Evolutionary conservation across 352 stramenopile genomes (phyloP), one percentile per base, ranked within the genome.

Genomic region (Globisporangium megalacanthum): DNA sequence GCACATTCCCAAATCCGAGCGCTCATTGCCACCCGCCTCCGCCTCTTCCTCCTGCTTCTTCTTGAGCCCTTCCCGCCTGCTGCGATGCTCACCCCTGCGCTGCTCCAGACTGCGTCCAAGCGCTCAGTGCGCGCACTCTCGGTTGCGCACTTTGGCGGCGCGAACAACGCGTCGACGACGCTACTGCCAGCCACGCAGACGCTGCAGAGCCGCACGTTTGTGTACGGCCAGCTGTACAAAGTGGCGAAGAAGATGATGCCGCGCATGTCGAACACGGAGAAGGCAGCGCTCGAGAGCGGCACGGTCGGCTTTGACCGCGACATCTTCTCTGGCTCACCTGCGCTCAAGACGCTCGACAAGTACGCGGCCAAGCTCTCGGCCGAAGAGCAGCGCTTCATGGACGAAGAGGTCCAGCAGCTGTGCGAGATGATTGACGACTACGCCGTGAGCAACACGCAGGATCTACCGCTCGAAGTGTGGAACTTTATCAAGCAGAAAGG

Each of bases 251-350:
- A 91, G 52, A 95, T 98, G 69, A 97, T 98, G 92, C 94, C 94
- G 56, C 79, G 90, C 58, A 98, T 98, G 79, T 97, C 84, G 14
- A 87, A 97, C 70, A 98, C 94, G 35, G 94, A 98, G 68, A 96
- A 97, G 70, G 94, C 96, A 56, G 94, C 94, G 51, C 75, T 98
- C 36, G 93, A 97, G 51, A 97, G 89, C 74, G 94, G 94, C 55
- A 98, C 94, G 6, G 96, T 98, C 62, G 94, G 93, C 52, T 99
- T 99, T 70, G 97, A 99, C 70, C 88, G 94, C 55, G 96, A 99
- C 59, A 98, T 99, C 60, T 99, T 99, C 74, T 92, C 84, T 37
- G 97, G 97, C 49, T 92, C 77, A 44, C 96, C 97, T 11, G 88
- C 79, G 36, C 79, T 99, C 33, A 72, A 95, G 70, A 72, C 95